Conservation (phyloP, 2,329 filamentous ascomycete genomes). For the Bipolaris oryzae region DNA sequence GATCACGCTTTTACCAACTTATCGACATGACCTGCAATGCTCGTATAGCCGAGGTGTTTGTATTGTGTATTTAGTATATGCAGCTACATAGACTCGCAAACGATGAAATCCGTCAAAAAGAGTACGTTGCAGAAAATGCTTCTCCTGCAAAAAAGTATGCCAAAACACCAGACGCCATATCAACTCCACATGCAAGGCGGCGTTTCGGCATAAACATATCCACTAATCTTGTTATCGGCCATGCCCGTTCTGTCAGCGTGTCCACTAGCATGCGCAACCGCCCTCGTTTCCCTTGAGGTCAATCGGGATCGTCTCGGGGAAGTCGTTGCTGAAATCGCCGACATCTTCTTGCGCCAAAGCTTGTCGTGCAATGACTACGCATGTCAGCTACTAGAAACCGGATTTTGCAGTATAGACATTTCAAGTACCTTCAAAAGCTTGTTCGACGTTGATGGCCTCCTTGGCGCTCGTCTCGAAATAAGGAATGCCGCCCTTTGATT, state of each 20-base stretch:
- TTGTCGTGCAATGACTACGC: constrained; percentile 88
- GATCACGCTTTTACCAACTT: background rate
- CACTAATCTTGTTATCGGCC: constrained; percentile 6
- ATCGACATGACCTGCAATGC: background rate
- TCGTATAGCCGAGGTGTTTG: background rate
- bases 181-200: constrained; percentile 27
- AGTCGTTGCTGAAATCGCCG: constrained; percentile 96
- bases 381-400: constrained; percentile 6
- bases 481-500: constrained; percentile 94
- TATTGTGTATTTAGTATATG: constrained; percentile 20
- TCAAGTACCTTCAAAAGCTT: constrained; percentile 68
- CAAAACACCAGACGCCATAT: constrained; percentile 36
- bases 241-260: constrained; percentile 11
- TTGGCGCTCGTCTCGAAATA: constrained; percentile 99
- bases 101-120: constrained; percentile 9
- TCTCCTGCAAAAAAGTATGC: constrained; percentile 25
- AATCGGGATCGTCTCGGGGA: constrained; percentile 97
- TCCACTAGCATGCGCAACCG: constrained; percentile 80
- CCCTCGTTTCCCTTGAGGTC: constrained; percentile 93
- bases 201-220: constrained; percentile 8
- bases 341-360: constrained; percentile 96
- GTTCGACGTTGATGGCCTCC: constrained; percentile 97
- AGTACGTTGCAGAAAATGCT: constrained; percentile 23
- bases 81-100: constrained; percentile 18
- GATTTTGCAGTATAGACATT: background rate